phyloP scores from a whole-genome alignment of 2,329 filamentous ascomycete genomes.

The Venturia nashicola region DNA sequence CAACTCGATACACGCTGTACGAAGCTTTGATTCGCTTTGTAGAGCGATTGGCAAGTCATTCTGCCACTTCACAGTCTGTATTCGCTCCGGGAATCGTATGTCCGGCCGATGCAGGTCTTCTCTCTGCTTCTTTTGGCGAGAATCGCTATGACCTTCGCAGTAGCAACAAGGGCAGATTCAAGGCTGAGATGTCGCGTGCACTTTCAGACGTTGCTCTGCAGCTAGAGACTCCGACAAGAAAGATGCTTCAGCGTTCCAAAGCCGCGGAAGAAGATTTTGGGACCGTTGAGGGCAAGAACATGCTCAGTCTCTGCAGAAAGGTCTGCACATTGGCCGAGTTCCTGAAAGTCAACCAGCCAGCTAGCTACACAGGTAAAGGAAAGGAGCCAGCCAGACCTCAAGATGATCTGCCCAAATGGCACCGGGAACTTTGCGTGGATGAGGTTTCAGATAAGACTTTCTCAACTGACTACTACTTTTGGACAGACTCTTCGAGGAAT shows the following conservation, averaged over 20 bases:
- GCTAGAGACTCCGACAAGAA: conserved; percentile 17
- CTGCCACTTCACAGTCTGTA: conserved; percentile 20
- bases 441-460: conserved; percentile 27
- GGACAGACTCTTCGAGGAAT: conserved; percentile 11
- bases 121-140: conserved; percentile 21
- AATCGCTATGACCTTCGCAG: conserved; percentile 13
- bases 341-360: conserved; percentile 11
- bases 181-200: conserved; percentile 10
- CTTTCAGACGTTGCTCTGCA: conserved; percentile 14
- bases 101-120: conserved; percentile 23
- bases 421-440: conserved; percentile 21
- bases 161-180: conserved; percentile 8
- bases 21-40: conserved; percentile 29
- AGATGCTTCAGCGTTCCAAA: background rate
- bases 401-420: conserved; percentile 18
- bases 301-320: conserved; percentile 23
- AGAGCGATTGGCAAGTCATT: conserved; percentile 21
- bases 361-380: background rate
- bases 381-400: background rate
- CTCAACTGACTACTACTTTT: conserved; percentile 17
- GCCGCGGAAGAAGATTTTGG: conserved; percentile 15
- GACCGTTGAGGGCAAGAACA: conserved; percentile 15
- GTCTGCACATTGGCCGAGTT: conserved; percentile 19
- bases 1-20: conserved; percentile 24
- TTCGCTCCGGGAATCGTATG: conserved; percentile 23